Percentiles rank a stretch among this genome's conserved stretches.
phyloP scores from a whole-genome alignment of 2,329 filamentous ascomycete genomes.

The Metarhizium humberi region DNA sequence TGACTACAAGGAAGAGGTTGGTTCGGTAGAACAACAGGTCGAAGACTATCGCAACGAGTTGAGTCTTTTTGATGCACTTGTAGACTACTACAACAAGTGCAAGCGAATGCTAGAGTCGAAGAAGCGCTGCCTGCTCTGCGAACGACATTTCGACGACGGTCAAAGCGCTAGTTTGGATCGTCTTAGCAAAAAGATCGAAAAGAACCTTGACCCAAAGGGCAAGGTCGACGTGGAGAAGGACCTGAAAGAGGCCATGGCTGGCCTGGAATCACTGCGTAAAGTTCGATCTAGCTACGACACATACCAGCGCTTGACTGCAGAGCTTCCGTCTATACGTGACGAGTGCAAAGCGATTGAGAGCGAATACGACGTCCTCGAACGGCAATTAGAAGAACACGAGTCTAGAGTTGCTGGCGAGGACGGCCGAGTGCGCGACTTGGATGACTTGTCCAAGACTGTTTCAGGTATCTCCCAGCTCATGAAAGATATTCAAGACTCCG shows the following conservation, averaged over 20 bases:
- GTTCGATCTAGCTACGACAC: slow-evolving; percentile 64
- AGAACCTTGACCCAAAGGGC: slow-evolving; percentile 50
- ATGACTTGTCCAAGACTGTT: slow-evolving; percentile 68
- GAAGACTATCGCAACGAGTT: slow-evolving; percentile 56
- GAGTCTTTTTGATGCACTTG: slow-evolving; percentile 58
- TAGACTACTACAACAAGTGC: slow-evolving; percentile 63
- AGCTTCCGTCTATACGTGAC: slow-evolving; percentile 60
- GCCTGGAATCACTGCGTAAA: slow-evolving; percentile 50
- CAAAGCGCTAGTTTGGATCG: slow-evolving; percentile 47
- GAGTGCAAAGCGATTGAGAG: slow-evolving; percentile 53
- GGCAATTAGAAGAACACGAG: slow-evolving; percentile 59
- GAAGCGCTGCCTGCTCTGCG: slow-evolving; percentile 70
- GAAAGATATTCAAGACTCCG: slow-evolving; percentile 61
- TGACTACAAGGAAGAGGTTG: slow-evolving; percentile 43
- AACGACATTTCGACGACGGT: slow-evolving; percentile 55
- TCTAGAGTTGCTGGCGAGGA: slow-evolving; percentile 54
- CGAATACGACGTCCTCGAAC: slow-evolving; percentile 51
- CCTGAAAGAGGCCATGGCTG: slow-evolving; percentile 38
- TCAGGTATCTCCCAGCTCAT: slow-evolving; percentile 64
- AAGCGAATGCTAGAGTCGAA: slow-evolving; percentile 55
- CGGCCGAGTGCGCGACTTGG: slow-evolving; percentile 60
- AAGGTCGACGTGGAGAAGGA: slow-evolving; percentile 54
- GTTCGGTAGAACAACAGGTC: slow-evolving; percentile 44
- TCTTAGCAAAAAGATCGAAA: slow-evolving; percentile 58
- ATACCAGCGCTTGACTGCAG: slow-evolving; percentile 59